Evolutionary conservation across 1,284 basidiomycete species (phyloP), one percentile per base, ranked within the genome.

Genomic region (Apiotrichum porosum): DNA sequence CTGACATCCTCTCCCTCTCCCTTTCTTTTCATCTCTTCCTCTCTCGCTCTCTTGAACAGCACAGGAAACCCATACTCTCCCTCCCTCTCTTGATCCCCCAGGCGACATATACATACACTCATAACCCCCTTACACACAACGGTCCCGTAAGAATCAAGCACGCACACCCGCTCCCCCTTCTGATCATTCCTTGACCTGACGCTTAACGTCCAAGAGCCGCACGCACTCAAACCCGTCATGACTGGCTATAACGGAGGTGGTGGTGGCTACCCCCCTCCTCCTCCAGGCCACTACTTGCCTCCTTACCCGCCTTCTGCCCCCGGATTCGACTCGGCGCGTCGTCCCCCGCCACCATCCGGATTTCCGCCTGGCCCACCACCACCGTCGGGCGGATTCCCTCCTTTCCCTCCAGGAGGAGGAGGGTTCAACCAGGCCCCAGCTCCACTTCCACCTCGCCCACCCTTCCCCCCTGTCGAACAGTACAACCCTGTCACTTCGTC

Each of bases 151-250:
- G 15, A 17, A 36, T 36, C 19, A 19, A 28, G 12, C 26, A 28
- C 8, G 12, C 26, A 28, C 26, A 28, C 26, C 34, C 17, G 18
- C 6, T 19, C 9, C 18, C 18, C 17, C 34, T 5, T 36, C 34
- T 36, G 19, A 36, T 17, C 18, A 17, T 17, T 17, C 14, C 21
- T 24, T n/a, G 24, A 22, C 26, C 26, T 28, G 26, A 28, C 26
- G 12, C n/a, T n/a, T n/a, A n/a, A n/a, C n/a, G n/a, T n/a, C n/a
- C n/a, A n/a, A n/a, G n/a, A n/a, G n/a, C n/a, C n/a, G n/a, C n/a
- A n/a, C n/a, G n/a, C n/a, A n/a, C n/a, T n/a, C n/a, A n/a, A 28
- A 28, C 26, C 26, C 13, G 44, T 18, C 9, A 65, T 68, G 65
- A 61, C 57, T 45, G 49, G 55, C 22, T 47, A 33, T 39, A 44